Conservation (phyloP, 768 basidiomycete genomes). For the Psilocybe cubensis region DNA sequence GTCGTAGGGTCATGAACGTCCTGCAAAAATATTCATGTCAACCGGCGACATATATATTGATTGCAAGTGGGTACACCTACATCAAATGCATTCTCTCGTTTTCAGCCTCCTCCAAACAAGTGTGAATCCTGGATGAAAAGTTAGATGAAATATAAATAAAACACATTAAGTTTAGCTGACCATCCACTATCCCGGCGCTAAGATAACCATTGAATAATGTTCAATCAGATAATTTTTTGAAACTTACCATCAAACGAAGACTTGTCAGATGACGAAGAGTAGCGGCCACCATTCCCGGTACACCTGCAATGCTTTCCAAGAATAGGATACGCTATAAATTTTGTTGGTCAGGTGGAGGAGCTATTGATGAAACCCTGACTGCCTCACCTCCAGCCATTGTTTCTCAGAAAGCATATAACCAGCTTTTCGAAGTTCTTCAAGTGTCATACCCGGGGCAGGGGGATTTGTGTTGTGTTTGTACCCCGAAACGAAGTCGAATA, state of each 20-base stretch:
- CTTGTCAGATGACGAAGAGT: constrained; percentile 87
- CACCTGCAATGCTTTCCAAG: constrained; percentile 91
- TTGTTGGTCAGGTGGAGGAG: background rate
- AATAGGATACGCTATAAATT: constrained; percentile 50
- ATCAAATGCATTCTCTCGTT: constrained; percentile 98
- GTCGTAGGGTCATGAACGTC: constrained; percentile 93
- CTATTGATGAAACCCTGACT: background rate
- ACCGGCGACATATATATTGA: background rate
- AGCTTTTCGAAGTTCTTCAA: constrained; percentile 73
- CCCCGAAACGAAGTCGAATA: constrained; percentile 84
- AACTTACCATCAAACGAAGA: constrained; percentile 81
- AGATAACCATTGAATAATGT: background rate
- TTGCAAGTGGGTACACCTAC: constrained; percentile 39
- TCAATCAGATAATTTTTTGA: background rate
- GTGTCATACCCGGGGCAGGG: constrained; percentile 60
- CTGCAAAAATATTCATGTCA: constrained; percentile 39
- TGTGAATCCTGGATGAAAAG: constrained; percentile 80
- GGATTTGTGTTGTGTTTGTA: constrained; percentile 81
- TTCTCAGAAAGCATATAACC: constrained; percentile 76
- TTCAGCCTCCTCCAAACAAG: constrained; percentile 91
- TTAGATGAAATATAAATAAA: constrained; percentile 47
- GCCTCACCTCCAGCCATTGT: constrained; percentile 74
- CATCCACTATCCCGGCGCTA: constrained; percentile 59
- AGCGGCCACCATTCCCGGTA: constrained; percentile 95
- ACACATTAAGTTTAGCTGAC: constrained; percentile 27